Evolutionary conservation across 768 basidiomycete species (phyloP), one percentile per base, ranked within the genome.

Genomic region (Tremella yokohamensis): DNA sequence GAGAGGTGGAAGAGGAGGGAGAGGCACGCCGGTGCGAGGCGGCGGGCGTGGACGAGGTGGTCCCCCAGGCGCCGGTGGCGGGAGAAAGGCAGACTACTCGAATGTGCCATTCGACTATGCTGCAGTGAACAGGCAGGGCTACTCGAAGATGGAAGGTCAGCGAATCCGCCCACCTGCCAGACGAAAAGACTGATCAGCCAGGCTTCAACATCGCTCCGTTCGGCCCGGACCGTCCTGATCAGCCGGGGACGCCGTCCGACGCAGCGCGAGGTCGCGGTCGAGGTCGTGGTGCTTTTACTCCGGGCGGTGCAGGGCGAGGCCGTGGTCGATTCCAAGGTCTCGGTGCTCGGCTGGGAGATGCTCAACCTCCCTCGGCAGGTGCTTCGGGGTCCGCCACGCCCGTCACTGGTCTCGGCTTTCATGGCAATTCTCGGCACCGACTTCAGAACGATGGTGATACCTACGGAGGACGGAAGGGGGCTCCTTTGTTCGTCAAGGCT

Each of bases 401-500:
- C 4, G 61, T 67, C 15, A 56, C 57, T 15, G 70, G 70, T 24
- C 47, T 72, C 24, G 70, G 70, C 3, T 72, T 44, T 56, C 56
- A 62, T 18, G 60, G 58, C 3, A 56, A 2, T 54, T 15, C 42
- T 18, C 42, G 42, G 8, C n/a, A 18, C 42, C 42, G 15, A 42
- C 51, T 16, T 49, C 59, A 65, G 13, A 57, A 24, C 15, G 62
- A 52, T 1, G 63, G 56, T 13, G 58, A 66, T n/a, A 58, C 47
- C 0, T 72, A 66, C 64, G 70, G 70, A 44, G 70, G 70, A 24
- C 4, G 29, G 29, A 53, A 63, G 18, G 47, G 24, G 11, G 72
- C 72, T 3, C 72, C 75, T 12, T 44, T 73, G 15, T 75, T 75
- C 50, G 69, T 74, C 25, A 76, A 72, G 57, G 75, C 72, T 42